Base-by-base conservation (phyloP, 169 alveolate genomes). In the Plasmodium vinckei region DNA sequence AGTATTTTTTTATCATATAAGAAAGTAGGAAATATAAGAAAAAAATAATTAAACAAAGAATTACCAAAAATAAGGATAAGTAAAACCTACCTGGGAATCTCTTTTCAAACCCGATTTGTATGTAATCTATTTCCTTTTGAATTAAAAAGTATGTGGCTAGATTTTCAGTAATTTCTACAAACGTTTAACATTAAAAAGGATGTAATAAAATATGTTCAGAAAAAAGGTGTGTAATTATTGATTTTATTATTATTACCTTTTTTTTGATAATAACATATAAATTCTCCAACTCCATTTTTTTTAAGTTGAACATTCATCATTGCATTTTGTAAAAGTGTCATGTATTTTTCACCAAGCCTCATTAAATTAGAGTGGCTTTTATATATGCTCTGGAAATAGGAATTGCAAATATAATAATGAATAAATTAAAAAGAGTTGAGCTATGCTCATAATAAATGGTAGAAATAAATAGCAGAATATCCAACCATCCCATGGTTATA, bases 241-340 rank as follows among this genome's bases (percentile, higher is more conserved):
- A 33, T 33, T 33, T 33, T 0, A 33, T 33, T 33, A 5, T 54
- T 25, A 9, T 27, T 23, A 79, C 89, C 77, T 79, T 79, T 79
- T 59, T 79, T 70, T 49, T 79, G 73, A 19, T 79, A 79, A 54
- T 15, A 79, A n/a, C 89, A 79, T 6, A 79, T 79, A 27, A 65
- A 79, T 1, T 53, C 47, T 15, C 89, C 89, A 1, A 17, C n/a
- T 17, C 89, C 89, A 1, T 77, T 65, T 46, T 65, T 79, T 46
- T 54, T 79, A 21, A 79, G 54, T 23, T 79, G 89, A 23, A 79
- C 89, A 33, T 47, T 23, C 0, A 79, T 5, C 89, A 79, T 79
- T 53, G 89, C 89, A 44, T 65, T 65, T 9, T 79, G 82, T 59
- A 79, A 2, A 25, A 65, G 23, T 1, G 89, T 65, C 89, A 79